Evolutionary conservation across 1,284 basidiomycete genomes (phyloP).

Genomic region (Sanghuangporus weigelae): DNA sequence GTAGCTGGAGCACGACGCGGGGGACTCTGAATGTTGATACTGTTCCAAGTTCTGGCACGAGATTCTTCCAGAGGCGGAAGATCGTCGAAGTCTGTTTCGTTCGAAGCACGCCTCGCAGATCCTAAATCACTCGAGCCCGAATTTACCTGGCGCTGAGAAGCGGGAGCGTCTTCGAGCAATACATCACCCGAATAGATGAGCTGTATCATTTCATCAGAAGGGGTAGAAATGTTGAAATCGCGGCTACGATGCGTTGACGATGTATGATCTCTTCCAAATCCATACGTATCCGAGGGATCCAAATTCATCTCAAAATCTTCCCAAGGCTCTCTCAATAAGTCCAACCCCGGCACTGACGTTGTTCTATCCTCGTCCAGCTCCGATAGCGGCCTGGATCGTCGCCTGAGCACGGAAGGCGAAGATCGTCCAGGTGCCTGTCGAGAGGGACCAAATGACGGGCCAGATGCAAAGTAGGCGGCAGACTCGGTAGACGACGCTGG

Average conservation of each 20-base stretch:
- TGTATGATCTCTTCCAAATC: background rate
- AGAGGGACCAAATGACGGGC: background rate
- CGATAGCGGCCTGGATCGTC: conserved; percentile 1
- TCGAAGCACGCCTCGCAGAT: background rate
- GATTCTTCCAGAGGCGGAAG: conserved; percentile 3
- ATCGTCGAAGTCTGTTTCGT: background rate
- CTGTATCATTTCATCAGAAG: background rate
- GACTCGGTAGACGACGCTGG: conserved; percentile 7
- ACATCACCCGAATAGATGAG: background rate
- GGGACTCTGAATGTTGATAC: background rate
- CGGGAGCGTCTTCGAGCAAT: background rate
- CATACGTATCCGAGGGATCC: background rate
- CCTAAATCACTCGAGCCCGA: background rate
- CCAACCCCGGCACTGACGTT: background rate
- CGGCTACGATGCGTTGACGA: background rate
- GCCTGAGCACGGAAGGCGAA: background rate
- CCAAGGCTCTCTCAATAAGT: background rate
- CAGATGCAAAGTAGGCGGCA: conserved; percentile 16
- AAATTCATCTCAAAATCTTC: background rate
- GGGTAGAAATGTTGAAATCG: background rate
- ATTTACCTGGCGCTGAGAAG: background rate
- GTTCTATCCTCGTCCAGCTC: background rate
- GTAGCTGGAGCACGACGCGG: background rate
- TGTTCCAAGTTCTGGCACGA: conserved; percentile 1
- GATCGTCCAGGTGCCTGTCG: background rate